Percentiles rank a stretch among this genome's conserved stretches.
Evolutionary conservation across 169 alveolate species (phyloP).

Genomic region (Miamiensis avidus): DNA sequence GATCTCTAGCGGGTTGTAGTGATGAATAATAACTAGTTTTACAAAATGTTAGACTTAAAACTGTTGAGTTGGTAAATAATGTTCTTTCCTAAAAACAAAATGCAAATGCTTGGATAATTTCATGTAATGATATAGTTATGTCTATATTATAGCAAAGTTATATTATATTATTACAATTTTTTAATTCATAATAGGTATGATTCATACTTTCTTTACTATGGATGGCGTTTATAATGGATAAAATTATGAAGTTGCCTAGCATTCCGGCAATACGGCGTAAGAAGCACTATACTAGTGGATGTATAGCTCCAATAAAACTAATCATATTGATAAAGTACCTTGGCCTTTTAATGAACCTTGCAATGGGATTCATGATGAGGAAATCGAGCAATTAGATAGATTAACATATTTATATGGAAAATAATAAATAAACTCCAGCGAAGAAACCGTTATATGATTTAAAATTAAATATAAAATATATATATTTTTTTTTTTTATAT

Average conservation of each 20-base stretch:
- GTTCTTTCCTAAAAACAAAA: background rate
- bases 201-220: background rate
- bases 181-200: background rate
- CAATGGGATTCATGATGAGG: background rate
- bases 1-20: background rate
- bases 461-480: no score
- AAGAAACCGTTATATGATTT: background rate
- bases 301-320: background rate
- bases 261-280: background rate
- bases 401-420: no score
- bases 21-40: background rate
- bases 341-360: background rate
- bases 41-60: background rate
- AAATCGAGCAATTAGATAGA: background rate
- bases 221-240: background rate
- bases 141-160: no score
- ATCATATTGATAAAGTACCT: no score
- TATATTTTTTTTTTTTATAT: no score
- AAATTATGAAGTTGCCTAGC: background rate
- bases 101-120: background rate
- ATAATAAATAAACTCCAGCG: no score
- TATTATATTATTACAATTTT: no score
- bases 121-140: background rate
- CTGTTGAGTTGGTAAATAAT: no score
- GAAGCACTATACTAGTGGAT: background rate